Conservation (phyloP, 139 green algal genomes). For the Coelastrella sp. region DNA sequence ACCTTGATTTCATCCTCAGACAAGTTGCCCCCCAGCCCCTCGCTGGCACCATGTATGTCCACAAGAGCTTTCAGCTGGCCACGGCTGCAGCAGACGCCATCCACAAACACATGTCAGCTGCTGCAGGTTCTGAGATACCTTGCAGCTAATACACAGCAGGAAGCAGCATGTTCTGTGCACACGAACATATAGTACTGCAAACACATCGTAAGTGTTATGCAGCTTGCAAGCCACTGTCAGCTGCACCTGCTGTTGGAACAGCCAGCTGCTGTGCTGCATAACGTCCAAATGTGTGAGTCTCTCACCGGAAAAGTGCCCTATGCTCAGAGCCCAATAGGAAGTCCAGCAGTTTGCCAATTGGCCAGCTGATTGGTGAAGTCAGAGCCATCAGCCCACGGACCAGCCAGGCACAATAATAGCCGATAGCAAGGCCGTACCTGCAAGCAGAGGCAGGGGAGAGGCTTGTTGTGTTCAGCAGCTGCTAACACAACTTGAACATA, state of each 20-base stretch:
- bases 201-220: too few relatives aligned
- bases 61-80: slow-evolving; percentile 93
- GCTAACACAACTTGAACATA: too few relatives aligned
- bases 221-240: too few relatives aligned
- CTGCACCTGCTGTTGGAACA: too few relatives aligned
- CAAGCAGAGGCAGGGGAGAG: slow-evolving; percentile 3
- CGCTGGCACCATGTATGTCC: slow-evolving; percentile 80
- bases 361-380: slow-evolving; percentile 76
- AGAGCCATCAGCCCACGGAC: slow-evolving; percentile 85
- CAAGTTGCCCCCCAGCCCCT: slow-evolving; percentile 85
- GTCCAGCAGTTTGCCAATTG: slow-evolving; percentile 91
- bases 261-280: too few relatives aligned
- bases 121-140: too few relatives aligned
- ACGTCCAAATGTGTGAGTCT: neutral
- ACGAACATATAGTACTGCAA: too few relatives aligned
- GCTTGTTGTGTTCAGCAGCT: too few relatives aligned
- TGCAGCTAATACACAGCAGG: too few relatives aligned
- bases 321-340: slow-evolving; percentile 79
- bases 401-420: slow-evolving; percentile 83
- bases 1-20: slow-evolving; percentile 65
- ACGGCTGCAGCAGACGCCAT: slow-evolving; percentile 54
- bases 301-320: slow-evolving; percentile 46
- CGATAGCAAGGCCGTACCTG: slow-evolving; percentile 88
- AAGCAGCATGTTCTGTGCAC: neutral
- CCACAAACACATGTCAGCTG: too few relatives aligned